These are phyloP conservation scores for Neonectria coccinea DNA, from an alignment of 2,329 filamentous ascomycete species.

Conservation along the genomic window DNA sequence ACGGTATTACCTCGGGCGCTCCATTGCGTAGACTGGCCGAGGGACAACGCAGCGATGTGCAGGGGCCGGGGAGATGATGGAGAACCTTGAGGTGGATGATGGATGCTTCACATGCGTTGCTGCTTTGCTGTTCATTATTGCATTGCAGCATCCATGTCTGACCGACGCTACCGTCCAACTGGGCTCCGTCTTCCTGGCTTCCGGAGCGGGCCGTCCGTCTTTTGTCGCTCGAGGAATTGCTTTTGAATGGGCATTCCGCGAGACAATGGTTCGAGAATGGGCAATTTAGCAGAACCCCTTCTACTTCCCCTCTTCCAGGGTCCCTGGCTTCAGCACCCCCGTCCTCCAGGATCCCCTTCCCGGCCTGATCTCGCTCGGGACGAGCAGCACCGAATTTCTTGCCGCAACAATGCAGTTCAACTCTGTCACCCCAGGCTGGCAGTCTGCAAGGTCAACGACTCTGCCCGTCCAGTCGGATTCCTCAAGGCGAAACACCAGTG, in stretches of 20 bases:
- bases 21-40: neutral
- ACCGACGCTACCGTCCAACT: too few species aligned
- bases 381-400: constrained; percentile 7
- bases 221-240: neutral
- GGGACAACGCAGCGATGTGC: constrained; percentile 6
- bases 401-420: neutral
- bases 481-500: neutral
- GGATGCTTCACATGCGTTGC: neutral
- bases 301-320: neutral
- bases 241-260: neutral
- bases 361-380: constrained; percentile 7
- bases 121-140: neutral
- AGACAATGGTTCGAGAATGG: neutral
- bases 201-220: neutral
- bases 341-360: neutral
- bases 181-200: neutral
- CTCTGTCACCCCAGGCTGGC: neutral
- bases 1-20: constrained; percentile 24
- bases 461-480: constrained; percentile 18
- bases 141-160: neutral
- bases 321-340: neutral
- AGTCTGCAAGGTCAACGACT: constrained; percentile 22
- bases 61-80: constrained; percentile 13
- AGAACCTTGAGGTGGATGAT: neutral
- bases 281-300: neutral